Conservation (phyloP, 1,139 yeast genomes). For the Taphrina wiesneri region DNA sequence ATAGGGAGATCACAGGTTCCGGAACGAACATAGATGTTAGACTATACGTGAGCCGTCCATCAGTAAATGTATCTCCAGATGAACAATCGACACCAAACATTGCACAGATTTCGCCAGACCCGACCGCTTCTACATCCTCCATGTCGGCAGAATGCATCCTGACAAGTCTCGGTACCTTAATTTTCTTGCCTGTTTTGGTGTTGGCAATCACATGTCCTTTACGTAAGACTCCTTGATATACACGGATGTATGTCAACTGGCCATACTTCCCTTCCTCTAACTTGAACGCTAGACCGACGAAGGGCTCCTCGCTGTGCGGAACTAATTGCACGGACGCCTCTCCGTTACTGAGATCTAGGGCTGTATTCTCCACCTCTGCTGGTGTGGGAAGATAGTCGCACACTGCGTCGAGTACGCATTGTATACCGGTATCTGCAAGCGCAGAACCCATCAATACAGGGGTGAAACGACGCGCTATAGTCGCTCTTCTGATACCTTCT, state of each 20-base stretch:
- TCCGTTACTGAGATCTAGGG: conserved; percentile 69
- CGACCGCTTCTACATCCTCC: conserved; percentile 82
- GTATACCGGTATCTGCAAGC: conserved; percentile 90
- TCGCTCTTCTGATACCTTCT: conserved; percentile 87
- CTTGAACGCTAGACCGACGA: conserved; percentile 95
- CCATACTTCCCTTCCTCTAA: conserved; percentile 98
- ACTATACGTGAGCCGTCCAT: conserved; percentile 72
- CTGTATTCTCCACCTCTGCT: conserved; percentile 85
- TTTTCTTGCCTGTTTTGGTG: conserved; percentile 87
- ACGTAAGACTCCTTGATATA: conserved; percentile 90
- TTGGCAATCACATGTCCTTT: conserved; percentile 89
- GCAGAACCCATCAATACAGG: conserved; percentile 99
- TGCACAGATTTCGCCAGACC: conserved; percentile 99
- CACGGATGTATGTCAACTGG: conserved; percentile 93
- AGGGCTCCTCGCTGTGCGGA: conserved; percentile 75
- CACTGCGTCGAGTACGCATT: conserved; percentile 92
- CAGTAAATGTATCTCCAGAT: conserved; percentile 97
- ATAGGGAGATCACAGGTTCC: conserved; percentile 92
- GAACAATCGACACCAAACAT: conserved; percentile 99
- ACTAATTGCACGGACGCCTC: conserved; percentile 73
- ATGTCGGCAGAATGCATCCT: conserved; percentile 96
- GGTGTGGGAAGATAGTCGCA: conserved; percentile 96
- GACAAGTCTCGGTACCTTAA: conserved; percentile 90
- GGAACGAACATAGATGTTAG: conserved; percentile 99
- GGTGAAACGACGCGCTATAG: conserved; percentile 94